phyloP scores from a whole-genome alignment of 2,329 filamentous ascomycete genomes.

The Plectosphaerella cucumerina region DNA sequence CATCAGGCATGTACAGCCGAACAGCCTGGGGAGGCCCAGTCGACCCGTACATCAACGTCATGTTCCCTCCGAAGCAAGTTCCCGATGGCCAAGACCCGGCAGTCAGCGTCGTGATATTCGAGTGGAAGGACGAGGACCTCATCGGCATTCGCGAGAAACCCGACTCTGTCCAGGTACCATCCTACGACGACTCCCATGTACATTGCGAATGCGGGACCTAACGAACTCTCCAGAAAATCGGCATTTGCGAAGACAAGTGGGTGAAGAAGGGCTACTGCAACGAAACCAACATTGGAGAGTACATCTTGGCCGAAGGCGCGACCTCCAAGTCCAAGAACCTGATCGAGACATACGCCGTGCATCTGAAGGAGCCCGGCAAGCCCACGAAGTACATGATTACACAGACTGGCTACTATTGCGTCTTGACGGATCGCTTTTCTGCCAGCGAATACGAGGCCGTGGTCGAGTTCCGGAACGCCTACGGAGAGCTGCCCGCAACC shows the following conservation, averaged over 20 bases:
- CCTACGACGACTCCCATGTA: background rate
- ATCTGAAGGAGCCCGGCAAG: conserved; percentile 67
- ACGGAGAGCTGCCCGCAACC: conserved; percentile 89
- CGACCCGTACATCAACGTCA: conserved; percentile 84
- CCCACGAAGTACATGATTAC: conserved; percentile 78
- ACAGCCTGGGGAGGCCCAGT: conserved; percentile 82
- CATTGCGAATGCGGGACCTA: conserved; percentile 18
- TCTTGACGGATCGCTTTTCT: conserved; percentile 71
- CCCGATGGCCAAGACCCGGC: conserved; percentile 60
- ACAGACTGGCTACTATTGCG: conserved; percentile 94
- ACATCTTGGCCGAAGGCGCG: conserved; percentile 75
- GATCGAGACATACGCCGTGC: conserved; percentile 76
- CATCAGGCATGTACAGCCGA: conserved; percentile 85
- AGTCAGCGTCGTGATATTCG: conserved; percentile 85
- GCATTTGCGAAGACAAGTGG: conserved; percentile 71
- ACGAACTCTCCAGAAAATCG: conserved; percentile 29
- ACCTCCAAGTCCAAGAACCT: conserved; percentile 64
- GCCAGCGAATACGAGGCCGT: conserved; percentile 70
- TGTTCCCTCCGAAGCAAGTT: conserved; percentile 56
- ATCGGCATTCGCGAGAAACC: conserved; percentile 65
- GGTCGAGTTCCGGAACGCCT: conserved; percentile 91
- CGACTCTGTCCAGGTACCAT: conserved; percentile 47
- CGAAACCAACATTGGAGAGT: conserved; percentile 73
- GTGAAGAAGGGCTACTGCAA: conserved; percentile 71
- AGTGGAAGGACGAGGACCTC: conserved; percentile 81